Evolutionary conservation across 2,329 filamentous ascomycete species (phyloP).

Genomic region (Mariannaea sp.): DNA sequence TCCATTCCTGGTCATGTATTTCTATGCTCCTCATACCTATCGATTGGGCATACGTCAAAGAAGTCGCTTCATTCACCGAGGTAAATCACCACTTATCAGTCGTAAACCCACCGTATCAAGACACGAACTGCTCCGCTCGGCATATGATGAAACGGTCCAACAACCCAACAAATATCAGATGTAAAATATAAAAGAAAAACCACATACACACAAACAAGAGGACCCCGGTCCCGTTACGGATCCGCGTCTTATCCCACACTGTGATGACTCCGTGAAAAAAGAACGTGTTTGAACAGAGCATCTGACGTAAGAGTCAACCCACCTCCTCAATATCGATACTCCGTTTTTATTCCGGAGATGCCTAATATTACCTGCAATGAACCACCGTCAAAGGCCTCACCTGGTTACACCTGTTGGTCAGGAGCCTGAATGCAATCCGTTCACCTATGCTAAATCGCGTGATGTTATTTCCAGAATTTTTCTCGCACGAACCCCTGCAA

Average conservation of each 20-base stretch:
- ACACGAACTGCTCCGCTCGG: neutral
- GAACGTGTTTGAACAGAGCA: slow-evolving; percentile 27
- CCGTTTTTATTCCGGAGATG: slow-evolving; percentile 3
- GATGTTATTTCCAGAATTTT: slow-evolving; percentile 3
- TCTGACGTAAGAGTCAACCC: slow-evolving; percentile 26
- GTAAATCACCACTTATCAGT: neutral
- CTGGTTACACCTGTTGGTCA: neutral
- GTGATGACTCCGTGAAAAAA: slow-evolving; percentile 15
- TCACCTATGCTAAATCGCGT: neutral
- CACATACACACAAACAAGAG: too few relatives aligned
- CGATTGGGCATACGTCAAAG: too few relatives aligned
- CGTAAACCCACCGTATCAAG: neutral
- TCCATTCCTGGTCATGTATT: too few relatives aligned
- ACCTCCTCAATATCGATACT: slow-evolving; percentile 14
- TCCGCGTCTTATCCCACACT: slow-evolving; percentile 14
- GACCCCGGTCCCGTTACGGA: slow-evolving; percentile 10
- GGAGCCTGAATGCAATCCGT: neutral
- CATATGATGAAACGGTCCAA: slow-evolving; percentile 2
- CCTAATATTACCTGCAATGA: slow-evolving; percentile 13
- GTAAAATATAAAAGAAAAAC: slow-evolving; percentile 1
- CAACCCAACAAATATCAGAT: slow-evolving; percentile 1
- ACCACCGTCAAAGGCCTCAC: neutral
- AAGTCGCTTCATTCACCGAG: neutral
- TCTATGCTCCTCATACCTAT: too few relatives aligned
- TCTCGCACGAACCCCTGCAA: slow-evolving; percentile 2